Percentiles rank a stretch among this genome's conserved stretches.
Evolutionary conservation across 129 eudicot genomes (phyloP).

Genomic region (Scalesia atractyloides): DNA sequence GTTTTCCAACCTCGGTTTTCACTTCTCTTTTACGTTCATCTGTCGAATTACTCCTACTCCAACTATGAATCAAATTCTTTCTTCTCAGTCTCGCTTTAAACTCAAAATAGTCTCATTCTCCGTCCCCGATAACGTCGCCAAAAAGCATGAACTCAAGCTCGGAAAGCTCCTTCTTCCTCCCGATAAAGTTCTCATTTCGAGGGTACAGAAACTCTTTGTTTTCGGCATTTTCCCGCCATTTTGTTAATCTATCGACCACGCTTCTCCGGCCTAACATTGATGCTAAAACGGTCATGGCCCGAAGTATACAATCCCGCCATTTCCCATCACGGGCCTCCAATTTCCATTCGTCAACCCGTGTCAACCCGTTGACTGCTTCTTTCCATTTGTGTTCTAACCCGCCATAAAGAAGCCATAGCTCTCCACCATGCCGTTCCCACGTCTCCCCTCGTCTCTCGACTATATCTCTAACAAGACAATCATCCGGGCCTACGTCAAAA

Average conservation of each 20-base stretch:
- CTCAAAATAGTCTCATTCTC: conserved; percentile 81
- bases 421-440: conserved; percentile 93
- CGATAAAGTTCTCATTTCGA: conserved; percentile 79
- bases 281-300: conserved; percentile 85
- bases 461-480: conserved; percentile 89
- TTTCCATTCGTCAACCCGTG: conserved; percentile 92
- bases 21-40: conserved; percentile 58
- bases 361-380: conserved; percentile 74
- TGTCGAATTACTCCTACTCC: conserved; percentile 72
- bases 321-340: conserved; percentile 85
- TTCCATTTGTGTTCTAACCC: conserved; percentile 92
- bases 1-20: conserved; percentile 40
- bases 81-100: conserved; percentile 73
- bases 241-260: conserved; percentile 72
- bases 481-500: conserved; percentile 85
- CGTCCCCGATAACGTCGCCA: conserved; percentile 86
- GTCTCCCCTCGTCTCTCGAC: conserved; percentile 84
- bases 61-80: conserved; percentile 57
- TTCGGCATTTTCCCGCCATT: conserved; percentile 88
- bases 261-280: conserved; percentile 88
- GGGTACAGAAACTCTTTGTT: conserved; percentile 90
- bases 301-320: conserved; percentile 91
- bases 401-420: conserved; percentile 81
- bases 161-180: conserved; percentile 86
- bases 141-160: conserved; percentile 93